Conservation (phyloP, 2,329 filamentous ascomycete species). For the Karstenula rhodostoma region DNA sequence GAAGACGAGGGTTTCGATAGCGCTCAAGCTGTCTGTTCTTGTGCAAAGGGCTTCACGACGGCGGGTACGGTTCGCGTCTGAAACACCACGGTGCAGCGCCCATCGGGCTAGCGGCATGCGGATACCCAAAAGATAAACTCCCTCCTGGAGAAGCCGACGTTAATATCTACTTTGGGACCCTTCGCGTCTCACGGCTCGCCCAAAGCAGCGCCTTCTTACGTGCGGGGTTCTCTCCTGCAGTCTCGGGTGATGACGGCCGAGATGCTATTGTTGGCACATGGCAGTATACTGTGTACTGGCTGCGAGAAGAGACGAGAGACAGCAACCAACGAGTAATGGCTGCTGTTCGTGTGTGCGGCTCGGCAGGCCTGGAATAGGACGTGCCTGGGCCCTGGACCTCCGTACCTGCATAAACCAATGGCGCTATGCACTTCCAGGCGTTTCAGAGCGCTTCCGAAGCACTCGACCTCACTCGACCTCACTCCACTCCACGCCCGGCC, state of each 20-base stretch:
- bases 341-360: neutral
- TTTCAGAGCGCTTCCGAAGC: constrained; percentile 39
- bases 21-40: constrained; percentile 1
- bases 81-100: constrained; percentile 10
- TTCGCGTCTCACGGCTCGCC: constrained; percentile 9
- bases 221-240: neutral
- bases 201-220: neutral
- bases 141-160: constrained; percentile 3
- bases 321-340: neutral
- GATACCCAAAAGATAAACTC: neutral
- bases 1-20: neutral
- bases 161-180: constrained; percentile 1
- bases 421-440: constrained; percentile 28
- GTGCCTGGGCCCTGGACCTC: neutral
- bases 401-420: constrained; percentile 37
- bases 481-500: constrained; percentile 25
- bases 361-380: neutral
- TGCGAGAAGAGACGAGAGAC: neutral
- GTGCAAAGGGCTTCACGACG: neutral
- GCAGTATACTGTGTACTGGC: no score
- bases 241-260: neutral
- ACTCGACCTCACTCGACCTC: constrained; percentile 30
- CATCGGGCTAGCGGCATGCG: constrained; percentile 4
- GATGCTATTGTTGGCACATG: no score
- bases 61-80: neutral